Percentiles rank a stretch among this genome's conserved stretches.
phyloP scores from a whole-genome alignment of 441 rosid genomes.

The Pelargonium citronellum region DNA sequence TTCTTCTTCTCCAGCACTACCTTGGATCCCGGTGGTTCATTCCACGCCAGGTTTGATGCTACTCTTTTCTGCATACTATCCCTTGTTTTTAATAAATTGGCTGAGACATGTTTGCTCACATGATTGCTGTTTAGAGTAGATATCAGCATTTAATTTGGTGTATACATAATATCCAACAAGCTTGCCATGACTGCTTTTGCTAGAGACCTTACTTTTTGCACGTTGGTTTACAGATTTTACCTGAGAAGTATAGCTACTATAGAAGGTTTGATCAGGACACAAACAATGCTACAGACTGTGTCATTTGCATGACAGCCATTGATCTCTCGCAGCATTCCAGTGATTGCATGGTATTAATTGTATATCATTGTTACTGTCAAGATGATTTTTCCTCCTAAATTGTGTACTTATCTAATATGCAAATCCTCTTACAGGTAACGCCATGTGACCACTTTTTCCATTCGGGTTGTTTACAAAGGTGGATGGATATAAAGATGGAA shows the following conservation, averaged over 20 bases:
- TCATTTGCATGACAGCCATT: conserved; percentile 89
- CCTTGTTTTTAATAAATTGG: neutral
- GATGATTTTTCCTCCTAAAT: conserved; percentile 2
- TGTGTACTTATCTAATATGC: conserved; percentile 9
- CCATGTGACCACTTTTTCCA: conserved; percentile 97
- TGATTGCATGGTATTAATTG: conserved; percentile 70
- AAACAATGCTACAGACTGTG: conserved; percentile 64
- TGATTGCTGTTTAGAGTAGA: no score
- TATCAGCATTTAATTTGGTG: neutral
- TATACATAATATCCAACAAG: neutral
- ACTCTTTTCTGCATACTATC: neutral
- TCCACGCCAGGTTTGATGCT: conserved; percentile 71
- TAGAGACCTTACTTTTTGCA: conserved; percentile 19
- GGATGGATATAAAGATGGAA: conserved; percentile 99
- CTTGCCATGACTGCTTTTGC: neutral
- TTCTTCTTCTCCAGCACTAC: conserved; percentile 91
- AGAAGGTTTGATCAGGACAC: conserved; percentile 53
- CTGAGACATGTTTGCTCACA: neutral
- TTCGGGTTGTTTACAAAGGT: conserved; percentile 84
- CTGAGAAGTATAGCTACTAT: conserved; percentile 87
- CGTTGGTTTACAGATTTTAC: conserved; percentile 59
- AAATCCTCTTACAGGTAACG: conserved; percentile 53
- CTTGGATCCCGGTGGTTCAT: conserved; percentile 94
- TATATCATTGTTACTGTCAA: neutral
- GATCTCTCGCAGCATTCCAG: conserved; percentile 56